Base-by-base conservation (phyloP, 495 filamentous ascomycete genomes). In the Hyaloscypha hepaticicola region DNA sequence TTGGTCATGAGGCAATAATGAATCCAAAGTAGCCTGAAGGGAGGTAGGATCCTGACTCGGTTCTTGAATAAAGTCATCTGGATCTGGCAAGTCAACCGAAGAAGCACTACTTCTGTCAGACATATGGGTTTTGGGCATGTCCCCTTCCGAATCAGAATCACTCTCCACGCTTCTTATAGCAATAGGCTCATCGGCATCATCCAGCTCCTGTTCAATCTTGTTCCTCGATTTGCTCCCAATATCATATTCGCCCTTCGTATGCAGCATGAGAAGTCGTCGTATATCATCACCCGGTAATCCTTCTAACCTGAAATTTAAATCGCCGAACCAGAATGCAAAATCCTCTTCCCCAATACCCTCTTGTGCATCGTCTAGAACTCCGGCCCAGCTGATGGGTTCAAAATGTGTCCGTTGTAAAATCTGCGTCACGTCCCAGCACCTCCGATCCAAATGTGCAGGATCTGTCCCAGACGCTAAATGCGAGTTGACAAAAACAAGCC, bases 241-340 rank as follows among this genome's bases (percentile, higher is more conserved):
- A 65, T 88, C 89, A 63, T 94, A 95, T 66, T 92, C 85, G 61
- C 92, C 90, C 25, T 81, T 82, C 1, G 90, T 88, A 72, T 97
- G 93, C 22, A 96, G 81, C 76, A 87, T 88, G 28, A 99, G 82
- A 7, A 97, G 83, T 57, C 87, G 84, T 25, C 96, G 84, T 33
- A 99, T 94, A 75, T 97, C 96, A 55, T 91, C 91, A 0, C 91
- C 92, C 0, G 95, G 89, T 5, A 98, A 85, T 53, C 87, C 89
- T 51, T 96, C 92, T 0, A 99, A 80, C 34, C 96, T 83, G 70
- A 97, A 99, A 75, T 99, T 99, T 9, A 99, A 81, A 75, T 99
- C 96, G 24, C 96, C 96, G 73, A 96, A 92, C 91, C 93, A 97
- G 69, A 98, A 96, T 1, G 88, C 83, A 76, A 96, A 93, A 72